Percentiles rank a stretch among this genome's conserved stretches.
Evolutionary conservation across 176 grass and related monocot genomes (phyloP).

Genomic region (Chloris gayana): DNA sequence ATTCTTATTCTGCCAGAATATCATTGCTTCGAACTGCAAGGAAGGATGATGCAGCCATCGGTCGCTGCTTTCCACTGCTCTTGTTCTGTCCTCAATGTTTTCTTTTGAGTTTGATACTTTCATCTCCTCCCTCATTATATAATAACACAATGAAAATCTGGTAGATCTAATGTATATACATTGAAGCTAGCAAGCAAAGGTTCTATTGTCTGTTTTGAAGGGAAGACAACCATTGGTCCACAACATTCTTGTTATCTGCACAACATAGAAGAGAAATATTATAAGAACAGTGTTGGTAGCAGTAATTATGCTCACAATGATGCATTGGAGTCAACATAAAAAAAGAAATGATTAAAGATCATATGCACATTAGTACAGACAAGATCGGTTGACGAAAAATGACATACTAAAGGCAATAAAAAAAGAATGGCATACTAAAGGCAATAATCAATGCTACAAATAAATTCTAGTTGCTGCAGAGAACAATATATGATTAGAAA

Average conservation of each 20-base stretch:
- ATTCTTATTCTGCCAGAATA: slow-evolving; percentile 5
- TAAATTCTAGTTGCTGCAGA: slow-evolving; percentile 1
- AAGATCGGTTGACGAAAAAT: neutral
- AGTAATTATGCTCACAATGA: neutral
- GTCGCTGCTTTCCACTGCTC: slow-evolving; percentile 1
- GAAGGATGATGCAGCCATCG: slow-evolving; percentile 12
- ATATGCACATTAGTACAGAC: neutral
- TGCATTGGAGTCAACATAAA: neutral
- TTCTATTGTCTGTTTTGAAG: slow-evolving; percentile 35
- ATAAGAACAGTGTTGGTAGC: neutral
- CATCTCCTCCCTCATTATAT: slow-evolving; percentile 33
- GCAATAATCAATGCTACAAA: neutral
- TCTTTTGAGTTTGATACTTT: neutral
- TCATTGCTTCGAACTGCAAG: slow-evolving; percentile 24
- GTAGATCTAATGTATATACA: slow-evolving; percentile 5
- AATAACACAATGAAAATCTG: slow-evolving; percentile 11
- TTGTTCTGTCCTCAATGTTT: neutral
- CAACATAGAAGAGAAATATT: slow-evolving; percentile 37
- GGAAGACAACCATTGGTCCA: slow-evolving; percentile 67
- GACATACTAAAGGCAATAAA: slow-evolving; percentile 1
- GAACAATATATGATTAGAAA: neutral
- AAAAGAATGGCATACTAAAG: neutral
- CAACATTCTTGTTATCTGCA: slow-evolving; percentile 54
- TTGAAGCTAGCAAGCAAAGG: slow-evolving; percentile 8
- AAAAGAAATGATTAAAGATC: neutral